These are phyloP conservation scores for Ophiocordyceps camponoti-saundersi DNA, from an alignment of 2,329 filamentous ascomycete genomes.

Conservation along the genomic window DNA sequence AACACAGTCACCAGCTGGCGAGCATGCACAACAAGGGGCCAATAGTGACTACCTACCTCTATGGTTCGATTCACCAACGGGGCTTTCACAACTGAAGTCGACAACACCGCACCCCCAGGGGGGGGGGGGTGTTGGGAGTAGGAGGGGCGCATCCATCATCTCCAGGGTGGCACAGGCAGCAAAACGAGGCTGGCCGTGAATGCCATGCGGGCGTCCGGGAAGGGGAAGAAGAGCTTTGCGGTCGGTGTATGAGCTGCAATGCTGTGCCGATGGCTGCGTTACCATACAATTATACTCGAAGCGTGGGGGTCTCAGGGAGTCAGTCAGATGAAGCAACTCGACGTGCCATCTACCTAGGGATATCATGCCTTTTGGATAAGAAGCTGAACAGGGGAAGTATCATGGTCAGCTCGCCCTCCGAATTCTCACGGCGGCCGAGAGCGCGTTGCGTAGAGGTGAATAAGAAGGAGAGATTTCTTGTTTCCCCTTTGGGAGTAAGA, in stretches of 20 bases:
- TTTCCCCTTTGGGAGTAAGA: neutral
- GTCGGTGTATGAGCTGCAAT: neutral
- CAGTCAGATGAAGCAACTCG: neutral
- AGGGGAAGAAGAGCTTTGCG: neutral
- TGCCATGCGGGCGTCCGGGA: constrained; percentile 1
- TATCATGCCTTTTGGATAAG: too few relatives aligned
- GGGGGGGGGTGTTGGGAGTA: too few relatives aligned
- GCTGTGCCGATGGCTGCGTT: neutral
- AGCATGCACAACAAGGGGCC: neutral
- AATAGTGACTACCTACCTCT: neutral
- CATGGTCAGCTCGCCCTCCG: neutral
- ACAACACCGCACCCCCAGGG: neutral
- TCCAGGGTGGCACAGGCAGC: neutral
- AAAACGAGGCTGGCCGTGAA: constrained; percentile 1
- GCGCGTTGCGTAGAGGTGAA: neutral
- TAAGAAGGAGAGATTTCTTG: neutral
- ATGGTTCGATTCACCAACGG: neutral
- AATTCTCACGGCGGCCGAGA: neutral
- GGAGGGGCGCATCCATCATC: neutral
- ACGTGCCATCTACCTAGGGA: neutral
- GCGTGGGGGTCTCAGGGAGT: too few relatives aligned
- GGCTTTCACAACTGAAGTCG: neutral
- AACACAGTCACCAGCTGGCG: neutral
- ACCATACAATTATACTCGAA: neutral
- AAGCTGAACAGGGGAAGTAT: neutral